Conservation (phyloP, 805 yeast species). For the Candida palmyrensis region DNA sequence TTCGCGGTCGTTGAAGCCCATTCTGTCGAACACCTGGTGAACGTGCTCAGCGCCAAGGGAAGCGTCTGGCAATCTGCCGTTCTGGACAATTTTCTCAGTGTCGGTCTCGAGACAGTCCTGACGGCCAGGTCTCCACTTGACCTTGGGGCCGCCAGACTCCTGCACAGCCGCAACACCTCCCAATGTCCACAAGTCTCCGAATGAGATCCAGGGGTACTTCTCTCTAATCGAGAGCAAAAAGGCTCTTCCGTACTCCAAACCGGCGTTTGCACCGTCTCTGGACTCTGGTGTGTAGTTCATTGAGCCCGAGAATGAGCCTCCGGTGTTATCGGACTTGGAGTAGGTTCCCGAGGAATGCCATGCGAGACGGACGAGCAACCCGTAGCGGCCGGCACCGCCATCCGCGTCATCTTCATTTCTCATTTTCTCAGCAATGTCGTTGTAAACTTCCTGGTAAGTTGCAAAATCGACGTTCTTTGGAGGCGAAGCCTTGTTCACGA, state of each 20-base stretch:
- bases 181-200: slow-evolving; percentile 76
- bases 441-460: slow-evolving; percentile 64
- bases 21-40: slow-evolving; percentile 53
- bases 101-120: slow-evolving; percentile 44
- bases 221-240: slow-evolving; percentile 52
- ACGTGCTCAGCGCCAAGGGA: slow-evolving; percentile 60
- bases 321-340: slow-evolving; percentile 19
- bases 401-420: slow-evolving; percentile 40
- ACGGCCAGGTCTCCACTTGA: slow-evolving; percentile 83
- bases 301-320: slow-evolving; percentile 36
- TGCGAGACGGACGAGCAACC: slow-evolving; percentile 31
- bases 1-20: slow-evolving; percentile 40
- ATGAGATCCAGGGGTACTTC: slow-evolving; percentile 63
- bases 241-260: slow-evolving; percentile 53
- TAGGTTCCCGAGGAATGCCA: slow-evolving; percentile 37
- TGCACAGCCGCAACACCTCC: slow-evolving; percentile 79
- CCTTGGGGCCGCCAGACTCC: slow-evolving; percentile 71
- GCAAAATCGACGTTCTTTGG: slow-evolving; percentile 33
- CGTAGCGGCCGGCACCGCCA: slow-evolving; percentile 34
- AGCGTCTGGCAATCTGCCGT: slow-evolving; percentile 75
- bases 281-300: slow-evolving; percentile 30
- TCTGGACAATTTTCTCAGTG: slow-evolving; percentile 48
- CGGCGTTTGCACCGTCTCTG: slow-evolving; percentile 48
- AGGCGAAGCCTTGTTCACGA: slow-evolving; percentile 24
- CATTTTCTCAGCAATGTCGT: slow-evolving; percentile 63